phyloP scores from a whole-genome alignment of 169 alveolate species.

The Eimeria falciformis region DNA sequence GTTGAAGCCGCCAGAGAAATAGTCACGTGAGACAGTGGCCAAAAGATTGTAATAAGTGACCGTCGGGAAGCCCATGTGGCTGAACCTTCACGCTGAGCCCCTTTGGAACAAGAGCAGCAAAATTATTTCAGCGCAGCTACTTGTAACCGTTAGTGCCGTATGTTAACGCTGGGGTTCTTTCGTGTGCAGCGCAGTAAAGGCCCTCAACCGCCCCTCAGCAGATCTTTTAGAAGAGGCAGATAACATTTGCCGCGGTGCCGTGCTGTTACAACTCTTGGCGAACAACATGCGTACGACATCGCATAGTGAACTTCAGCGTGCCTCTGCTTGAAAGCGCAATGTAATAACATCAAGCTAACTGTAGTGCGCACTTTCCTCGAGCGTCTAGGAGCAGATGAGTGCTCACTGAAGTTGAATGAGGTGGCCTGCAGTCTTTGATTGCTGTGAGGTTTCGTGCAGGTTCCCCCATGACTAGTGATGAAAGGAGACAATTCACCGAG shows the following conservation, averaged over 20 bases:
- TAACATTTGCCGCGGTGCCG: slow-evolving; percentile 39
- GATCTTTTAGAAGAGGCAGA: slow-evolving; percentile 5
- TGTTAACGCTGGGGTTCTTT: no score
- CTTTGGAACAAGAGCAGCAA: no score
- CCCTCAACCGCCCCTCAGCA: neutral
- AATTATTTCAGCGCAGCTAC: neutral
- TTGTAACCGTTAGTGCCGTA: no score
- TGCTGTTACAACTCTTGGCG: slow-evolving; percentile 38
- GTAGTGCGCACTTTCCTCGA: neutral
- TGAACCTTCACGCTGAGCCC: no score
- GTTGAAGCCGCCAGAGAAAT: neutral
- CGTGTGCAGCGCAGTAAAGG: neutral
- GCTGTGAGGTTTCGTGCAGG: neutral
- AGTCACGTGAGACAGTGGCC: slow-evolving; percentile 1
- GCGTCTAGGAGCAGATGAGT: no score
- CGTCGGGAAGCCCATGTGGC: no score
- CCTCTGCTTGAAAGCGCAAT: neutral
- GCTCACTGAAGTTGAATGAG: no score
- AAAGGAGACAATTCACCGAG: neutral
- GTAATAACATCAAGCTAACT: neutral
- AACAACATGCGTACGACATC: neutral
- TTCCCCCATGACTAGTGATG: neutral
- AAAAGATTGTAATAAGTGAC: no score
- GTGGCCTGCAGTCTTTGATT: no score
- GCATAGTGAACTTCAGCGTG: neutral